Evolutionary conservation across 495 filamentous ascomycete species (phyloP).

Genomic region (Aspergillus steynii): DNA sequence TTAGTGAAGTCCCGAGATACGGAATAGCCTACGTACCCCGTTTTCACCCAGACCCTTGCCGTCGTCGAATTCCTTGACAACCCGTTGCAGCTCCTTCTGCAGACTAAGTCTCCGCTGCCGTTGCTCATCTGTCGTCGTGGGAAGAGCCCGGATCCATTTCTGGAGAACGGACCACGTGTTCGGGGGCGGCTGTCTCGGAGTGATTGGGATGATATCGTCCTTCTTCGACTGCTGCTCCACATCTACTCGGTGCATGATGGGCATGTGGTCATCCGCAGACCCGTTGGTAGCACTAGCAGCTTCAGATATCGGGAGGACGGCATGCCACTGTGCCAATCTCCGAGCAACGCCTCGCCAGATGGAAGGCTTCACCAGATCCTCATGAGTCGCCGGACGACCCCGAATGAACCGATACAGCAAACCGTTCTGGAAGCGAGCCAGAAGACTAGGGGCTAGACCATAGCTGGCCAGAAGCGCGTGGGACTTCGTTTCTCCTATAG

Average conservation of each 20-base stretch:
- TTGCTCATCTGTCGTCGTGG: constrained; percentile 66
- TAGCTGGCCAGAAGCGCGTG: constrained; percentile 75
- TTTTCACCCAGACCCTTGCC: constrained; percentile 69
- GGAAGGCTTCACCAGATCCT: constrained; percentile 67
- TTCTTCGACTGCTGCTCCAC: constrained; percentile 24
- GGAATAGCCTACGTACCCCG: constrained; percentile 55
- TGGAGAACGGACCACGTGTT: constrained; percentile 94
- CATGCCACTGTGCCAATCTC: constrained; percentile 90
- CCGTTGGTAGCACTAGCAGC: constrained; percentile 10
- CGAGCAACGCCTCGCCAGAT: constrained; percentile 84
- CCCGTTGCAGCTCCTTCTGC: constrained; percentile 70
- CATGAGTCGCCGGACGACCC: constrained; percentile 74
- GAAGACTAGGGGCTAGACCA: constrained; percentile 78
- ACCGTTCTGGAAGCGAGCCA: constrained; percentile 94
- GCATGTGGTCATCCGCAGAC: constrained; percentile 7
- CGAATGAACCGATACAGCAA: constrained; percentile 90
- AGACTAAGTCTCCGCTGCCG: constrained; percentile 62
- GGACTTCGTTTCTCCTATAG: constrained; percentile 64
- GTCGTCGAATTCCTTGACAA: constrained; percentile 69
- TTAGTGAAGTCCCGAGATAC: constrained; percentile 11
- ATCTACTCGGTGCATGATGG: constrained; percentile 28
- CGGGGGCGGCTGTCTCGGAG: constrained; percentile 63
- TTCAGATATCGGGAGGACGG: constrained; percentile 53
- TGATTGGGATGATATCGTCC: constrained; percentile 52
- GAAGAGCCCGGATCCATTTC: constrained; percentile 90